Conservation (phyloP, 2,329 filamentous ascomycete species). For the Beauveria scarabaeidicola region DNA sequence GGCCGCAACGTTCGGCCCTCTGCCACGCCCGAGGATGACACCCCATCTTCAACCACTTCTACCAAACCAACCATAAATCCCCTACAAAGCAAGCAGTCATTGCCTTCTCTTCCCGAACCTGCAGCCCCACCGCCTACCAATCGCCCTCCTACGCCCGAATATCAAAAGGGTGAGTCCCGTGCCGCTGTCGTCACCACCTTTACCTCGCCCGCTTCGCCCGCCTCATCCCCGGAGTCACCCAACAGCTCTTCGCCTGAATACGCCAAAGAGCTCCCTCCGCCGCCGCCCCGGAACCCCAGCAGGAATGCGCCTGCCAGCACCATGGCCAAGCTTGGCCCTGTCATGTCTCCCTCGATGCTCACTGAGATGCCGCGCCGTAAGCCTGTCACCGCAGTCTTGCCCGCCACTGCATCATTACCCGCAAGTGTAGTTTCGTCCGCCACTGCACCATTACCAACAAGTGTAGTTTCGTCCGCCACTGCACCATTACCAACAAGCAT, state of each 20-base stretch:
- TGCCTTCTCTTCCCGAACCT: not conserved
- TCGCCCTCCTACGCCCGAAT: conserved; percentile 42
- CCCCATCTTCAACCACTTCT: not conserved
- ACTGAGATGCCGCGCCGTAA: conserved; percentile 9
- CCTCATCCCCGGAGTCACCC: conserved; percentile 33
- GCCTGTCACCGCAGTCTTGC: not conserved
- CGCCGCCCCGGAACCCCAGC: not conserved
- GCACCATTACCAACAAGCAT: not conserved
- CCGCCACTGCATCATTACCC: not conserved
- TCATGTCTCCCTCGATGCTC: not conserved
- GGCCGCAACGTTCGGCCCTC: conserved; percentile 22
- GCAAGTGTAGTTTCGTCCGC: not conserved
- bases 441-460: not conserved
- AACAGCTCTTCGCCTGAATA: conserved; percentile 9
- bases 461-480: not conserved
- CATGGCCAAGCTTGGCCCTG: not conserved
- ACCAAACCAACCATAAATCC: conserved; percentile 6
- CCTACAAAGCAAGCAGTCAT: not conserved
- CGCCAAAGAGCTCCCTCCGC: conserved; percentile 14
- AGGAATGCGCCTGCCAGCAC: not conserved
- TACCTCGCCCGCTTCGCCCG: conserved; percentile 37
- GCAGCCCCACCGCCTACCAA: conserved; percentile 14
- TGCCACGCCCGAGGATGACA: not conserved
- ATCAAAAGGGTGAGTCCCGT: conserved; percentile 34
- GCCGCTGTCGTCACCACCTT: conserved; percentile 27